These are phyloP conservation scores for Agrocybe pediades DNA, from an alignment of 768 basidiomycete species.

Conservation along the genomic window DNA sequence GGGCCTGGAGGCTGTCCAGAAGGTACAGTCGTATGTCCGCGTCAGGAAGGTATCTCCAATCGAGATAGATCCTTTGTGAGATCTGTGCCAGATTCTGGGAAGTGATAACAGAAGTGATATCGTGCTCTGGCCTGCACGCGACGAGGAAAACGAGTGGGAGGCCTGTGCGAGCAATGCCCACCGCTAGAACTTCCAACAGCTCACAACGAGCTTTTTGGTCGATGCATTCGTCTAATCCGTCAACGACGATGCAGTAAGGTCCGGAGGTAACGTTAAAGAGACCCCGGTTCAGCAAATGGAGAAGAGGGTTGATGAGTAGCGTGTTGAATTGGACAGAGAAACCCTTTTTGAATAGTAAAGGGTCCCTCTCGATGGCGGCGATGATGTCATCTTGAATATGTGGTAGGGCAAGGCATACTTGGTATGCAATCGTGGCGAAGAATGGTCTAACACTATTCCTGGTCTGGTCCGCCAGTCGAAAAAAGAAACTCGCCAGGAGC, in stretches of 20 bases:
- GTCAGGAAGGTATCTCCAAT: conserved; percentile 5
- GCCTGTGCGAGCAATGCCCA: neutral
- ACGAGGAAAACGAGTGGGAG: conserved; percentile 4
- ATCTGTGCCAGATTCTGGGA: neutral
- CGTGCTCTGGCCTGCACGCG: conserved; percentile 12
- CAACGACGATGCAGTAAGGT: conserved; percentile 12
- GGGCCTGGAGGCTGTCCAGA: neutral
- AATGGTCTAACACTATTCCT: conserved; percentile 3
- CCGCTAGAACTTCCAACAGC: neutral
- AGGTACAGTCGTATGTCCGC: conserved; percentile 4
- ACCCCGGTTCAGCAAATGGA: neutral
- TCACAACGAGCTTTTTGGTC: conserved; percentile 3
- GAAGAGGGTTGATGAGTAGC: conserved; percentile 11
- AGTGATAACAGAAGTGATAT: conserved; percentile 1
- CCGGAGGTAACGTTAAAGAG: neutral
- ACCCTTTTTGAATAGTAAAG: neutral
- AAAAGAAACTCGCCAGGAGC: conserved; percentile 17
- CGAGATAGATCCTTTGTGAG: neutral
- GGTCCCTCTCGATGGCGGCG: conserved; percentile 4
- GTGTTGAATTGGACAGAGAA: conserved; percentile 6
- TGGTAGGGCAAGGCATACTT: conserved; percentile 7
- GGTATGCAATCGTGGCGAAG: conserved; percentile 15
- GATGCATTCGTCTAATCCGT: conserved; percentile 21
- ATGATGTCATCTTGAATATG: neutral
- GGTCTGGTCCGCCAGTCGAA: conserved; percentile 2